Percentiles rank a stretch among this genome's conserved stretches.
Evolutionary conservation across 2,329 filamentous ascomycete genomes (phyloP).

Genomic region (Aschersonia sp.): DNA sequence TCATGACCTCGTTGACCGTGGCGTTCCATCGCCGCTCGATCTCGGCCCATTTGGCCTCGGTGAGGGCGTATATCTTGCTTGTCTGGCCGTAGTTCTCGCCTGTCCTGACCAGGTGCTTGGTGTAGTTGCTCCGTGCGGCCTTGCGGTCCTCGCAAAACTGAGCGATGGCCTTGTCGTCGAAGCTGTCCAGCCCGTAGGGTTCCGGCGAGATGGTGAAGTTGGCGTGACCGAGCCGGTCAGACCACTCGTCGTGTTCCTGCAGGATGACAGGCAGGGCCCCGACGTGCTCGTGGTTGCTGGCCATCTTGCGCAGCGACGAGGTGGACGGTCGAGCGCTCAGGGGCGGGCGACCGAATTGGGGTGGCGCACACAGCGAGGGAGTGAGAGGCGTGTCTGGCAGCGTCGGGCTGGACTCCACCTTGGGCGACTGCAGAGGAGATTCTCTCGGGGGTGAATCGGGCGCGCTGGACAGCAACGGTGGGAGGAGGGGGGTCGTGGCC

Average conservation of each 20-base stretch:
- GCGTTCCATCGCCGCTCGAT: constrained; percentile 63
- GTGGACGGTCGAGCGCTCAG: constrained; percentile 66
- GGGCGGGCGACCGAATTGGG: constrained; percentile 35
- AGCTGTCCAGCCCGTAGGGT: constrained; percentile 57
- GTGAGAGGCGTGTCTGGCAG: constrained; percentile 2
- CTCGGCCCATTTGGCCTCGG: constrained; percentile 77
- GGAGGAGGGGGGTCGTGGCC: constrained; percentile 72
- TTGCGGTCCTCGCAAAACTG: constrained; percentile 71
- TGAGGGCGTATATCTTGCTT: constrained; percentile 75
- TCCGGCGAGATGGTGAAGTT: constrained; percentile 81
- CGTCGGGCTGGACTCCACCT: constrained; percentile 12
- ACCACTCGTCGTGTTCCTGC: constrained; percentile 68
- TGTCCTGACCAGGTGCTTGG: constrained; percentile 75
- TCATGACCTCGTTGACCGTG: constrained; percentile 51
- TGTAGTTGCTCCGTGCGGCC: constrained; percentile 69
- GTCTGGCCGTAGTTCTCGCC: constrained; percentile 84
- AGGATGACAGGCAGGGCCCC: constrained; percentile 47
- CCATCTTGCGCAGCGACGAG: constrained; percentile 54
- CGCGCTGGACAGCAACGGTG: constrained; percentile 57
- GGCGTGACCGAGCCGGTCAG: constrained; percentile 72
- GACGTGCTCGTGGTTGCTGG: constrained; percentile 44
- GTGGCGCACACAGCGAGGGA: constrained; percentile 29
- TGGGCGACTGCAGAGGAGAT: constrained; percentile 79
- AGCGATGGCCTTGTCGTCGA: constrained; percentile 41
- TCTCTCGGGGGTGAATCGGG: constrained; percentile 43